Base-by-base conservation (phyloP, 306 rosid genomes). In the Pterocarpus santalinus region DNA sequence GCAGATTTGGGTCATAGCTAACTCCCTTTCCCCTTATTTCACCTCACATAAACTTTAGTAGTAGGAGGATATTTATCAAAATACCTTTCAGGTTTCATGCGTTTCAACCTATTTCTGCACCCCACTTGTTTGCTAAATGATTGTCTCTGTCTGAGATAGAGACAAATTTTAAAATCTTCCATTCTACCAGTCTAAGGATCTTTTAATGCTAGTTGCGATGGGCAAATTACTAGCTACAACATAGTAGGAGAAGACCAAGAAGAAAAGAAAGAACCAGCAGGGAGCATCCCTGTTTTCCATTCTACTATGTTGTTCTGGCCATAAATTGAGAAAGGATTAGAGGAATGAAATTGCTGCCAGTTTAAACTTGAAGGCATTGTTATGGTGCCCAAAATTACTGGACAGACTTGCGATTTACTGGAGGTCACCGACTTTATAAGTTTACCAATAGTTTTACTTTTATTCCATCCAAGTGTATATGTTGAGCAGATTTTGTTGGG, bases 261-360 rank as follows among this genome's bases (percentile, higher is more conserved):
- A 51, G 8, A 10, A 51, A 51, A 43, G 47, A 51, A 64, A n/a
- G 34, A 47, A 49, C 17, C 52, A 33, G 52, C 51, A 49, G 28
- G 35, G 4, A 47, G 72, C 7, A 47, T 43, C 80, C 63, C 14
- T 46, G 22, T 47, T 64, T 76, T 63, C 61, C 80, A 62, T 76
- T 76, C 51, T 47, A 15, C 22, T 44, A 1, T 63, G n/a, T 33
- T 4, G 9, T 58, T 61, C 46, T 15, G 41, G 9, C 17, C 33
- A 51, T n/a, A 76, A 22, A 46, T 47, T 46, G 12, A 44, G 10
- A 14, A 53, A 60, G 35, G 33, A 69, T 79, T 62, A 69, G 8
- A 32, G 46, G 62, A 68, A n/a, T 57, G 22, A 44, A 61, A 7
- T 47, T 79, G 16, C 22, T 56, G 44, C 60, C 61, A 56, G 58